Evolutionary conservation across 192 early-diverging fungal genomes (phyloP).

Genomic region (Coemansia sp.): DNA sequence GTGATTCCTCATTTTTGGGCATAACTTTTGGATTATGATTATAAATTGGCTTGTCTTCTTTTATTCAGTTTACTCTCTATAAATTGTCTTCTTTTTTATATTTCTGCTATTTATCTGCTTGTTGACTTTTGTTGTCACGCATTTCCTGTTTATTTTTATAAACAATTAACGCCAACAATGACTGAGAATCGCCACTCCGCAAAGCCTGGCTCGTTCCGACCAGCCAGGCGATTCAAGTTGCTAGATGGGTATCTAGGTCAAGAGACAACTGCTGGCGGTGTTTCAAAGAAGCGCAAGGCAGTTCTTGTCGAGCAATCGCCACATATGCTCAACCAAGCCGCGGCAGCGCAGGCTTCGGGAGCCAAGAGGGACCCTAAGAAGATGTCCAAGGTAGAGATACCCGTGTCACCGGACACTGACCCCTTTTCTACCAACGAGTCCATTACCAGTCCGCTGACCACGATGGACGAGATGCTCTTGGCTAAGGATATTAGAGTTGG

Average conservation of each 20-base stretch:
- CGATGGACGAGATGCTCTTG: conserved; percentile 35
- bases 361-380: conserved; percentile 41
- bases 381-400: conserved; percentile 39
- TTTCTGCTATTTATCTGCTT: not conserved
- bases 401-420: conserved; percentile 40
- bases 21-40: no score
- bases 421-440: conserved; percentile 24
- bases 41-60: not conserved
- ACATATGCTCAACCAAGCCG: conserved; percentile 26
- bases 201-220: conserved; percentile 18
- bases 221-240: conserved; percentile 24
- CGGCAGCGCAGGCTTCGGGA: not conserved
- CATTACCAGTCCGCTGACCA: conserved; percentile 31
- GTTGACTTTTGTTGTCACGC: not conserved
- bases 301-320: conserved; percentile 34
- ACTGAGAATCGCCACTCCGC: conserved; percentile 23
- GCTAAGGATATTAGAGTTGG: conserved; percentile 15
- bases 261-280: conserved; percentile 13
- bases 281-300: conserved; percentile 30
- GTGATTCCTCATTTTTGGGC: not conserved
- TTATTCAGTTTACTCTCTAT: not conserved
- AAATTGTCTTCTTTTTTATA: not conserved
- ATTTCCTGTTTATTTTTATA: not conserved
- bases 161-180: conserved; percentile 14
- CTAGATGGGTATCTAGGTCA: conserved; percentile 31